A percentile compares a stretch with the other conserved stretches of the same genome.
These are phyloP conservation scores for Tremella mesenterica DNA, from an alignment of 768 basidiomycete species.

Conservation along the genomic window DNA sequence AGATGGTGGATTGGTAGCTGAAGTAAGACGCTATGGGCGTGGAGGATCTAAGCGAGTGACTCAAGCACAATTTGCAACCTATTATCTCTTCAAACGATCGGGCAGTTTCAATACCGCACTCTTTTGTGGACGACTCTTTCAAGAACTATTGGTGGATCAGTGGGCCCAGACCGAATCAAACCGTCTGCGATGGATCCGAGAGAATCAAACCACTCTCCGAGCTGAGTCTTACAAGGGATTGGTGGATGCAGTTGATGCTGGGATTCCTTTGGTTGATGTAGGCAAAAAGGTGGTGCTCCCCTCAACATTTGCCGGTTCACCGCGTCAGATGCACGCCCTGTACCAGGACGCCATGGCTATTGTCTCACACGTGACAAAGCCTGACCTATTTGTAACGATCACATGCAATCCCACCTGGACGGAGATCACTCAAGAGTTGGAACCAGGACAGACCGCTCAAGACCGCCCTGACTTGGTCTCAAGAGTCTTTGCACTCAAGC, in stretches of 20 bases:
- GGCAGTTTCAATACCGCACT: constrained; percentile 30
- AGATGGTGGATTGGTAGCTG: no score
- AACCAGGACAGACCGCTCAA: not conserved
- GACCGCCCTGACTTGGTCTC: not conserved
- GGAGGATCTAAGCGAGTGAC: not conserved
- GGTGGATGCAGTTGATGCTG: not conserved
- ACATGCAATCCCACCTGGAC: constrained; percentile 18
- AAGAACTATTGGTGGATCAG: constrained; percentile 49
- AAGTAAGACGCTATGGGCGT: not conserved
- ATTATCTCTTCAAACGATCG: not conserved
- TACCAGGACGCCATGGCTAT: constrained; percentile 26
- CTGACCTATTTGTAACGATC: constrained; percentile 15
- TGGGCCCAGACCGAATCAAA: constrained; percentile 50
- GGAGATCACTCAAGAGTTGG: constrained; percentile 6
- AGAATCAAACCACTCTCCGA: not conserved
- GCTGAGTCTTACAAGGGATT: not conserved
- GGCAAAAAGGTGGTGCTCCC: constrained; percentile 9
- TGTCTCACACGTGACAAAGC: constrained; percentile 8
- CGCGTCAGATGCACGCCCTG: constrained; percentile 12
- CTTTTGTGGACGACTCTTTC: constrained; percentile 47
- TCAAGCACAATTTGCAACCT: not conserved
- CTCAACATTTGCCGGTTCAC: constrained; percentile 6
- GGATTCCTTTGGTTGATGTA: not conserved
- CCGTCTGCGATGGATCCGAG: constrained; percentile 42
- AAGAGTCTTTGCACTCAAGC: not conserved